Evolutionary conservation across 116 monocot species (phyloP).

Genomic region (Phalaenopsis hybrid): DNA sequence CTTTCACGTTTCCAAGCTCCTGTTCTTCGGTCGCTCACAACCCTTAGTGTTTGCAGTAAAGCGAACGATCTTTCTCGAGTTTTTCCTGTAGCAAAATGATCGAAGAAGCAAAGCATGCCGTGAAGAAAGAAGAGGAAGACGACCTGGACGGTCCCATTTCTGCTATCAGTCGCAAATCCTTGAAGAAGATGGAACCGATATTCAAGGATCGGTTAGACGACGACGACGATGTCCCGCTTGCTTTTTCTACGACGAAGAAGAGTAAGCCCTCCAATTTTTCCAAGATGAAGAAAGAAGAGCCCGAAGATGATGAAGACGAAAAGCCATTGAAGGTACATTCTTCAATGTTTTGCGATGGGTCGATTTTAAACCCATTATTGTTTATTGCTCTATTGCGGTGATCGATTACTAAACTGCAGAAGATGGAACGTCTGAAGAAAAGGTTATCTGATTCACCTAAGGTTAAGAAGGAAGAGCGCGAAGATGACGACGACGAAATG

Average conservation of each 20-base stretch:
- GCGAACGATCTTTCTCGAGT: background rate
- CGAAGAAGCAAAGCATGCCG: constrained; percentile 9
- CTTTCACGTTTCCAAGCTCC: background rate
- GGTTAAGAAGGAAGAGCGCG: constrained; percentile 7
- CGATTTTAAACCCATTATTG: constrained; percentile 1
- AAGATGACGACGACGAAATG: constrained; percentile 3
- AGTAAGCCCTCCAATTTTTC: background rate
- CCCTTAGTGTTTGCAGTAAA: no score
- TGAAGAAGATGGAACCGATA: constrained; percentile 8
- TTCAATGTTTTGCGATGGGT: background rate
- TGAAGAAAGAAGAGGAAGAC: constrained; percentile 23
- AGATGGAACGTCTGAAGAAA: constrained; percentile 14
- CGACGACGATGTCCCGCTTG: constrained; percentile 21
- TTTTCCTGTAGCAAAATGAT: constrained; percentile 14
- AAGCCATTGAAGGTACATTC: constrained; percentile 17
- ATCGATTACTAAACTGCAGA: background rate
- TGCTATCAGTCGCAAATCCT: constrained; percentile 3
- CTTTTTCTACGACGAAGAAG: constrained; percentile 28
- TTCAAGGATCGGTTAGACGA: constrained; percentile 26
- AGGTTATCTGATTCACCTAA: background rate
- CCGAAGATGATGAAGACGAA: constrained; percentile 16
- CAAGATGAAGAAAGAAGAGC: constrained; percentile 35
- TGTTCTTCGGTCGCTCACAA: background rate
- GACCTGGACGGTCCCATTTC: constrained; percentile 23
- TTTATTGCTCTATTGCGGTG: background rate